Conservation (phyloP, 2,329 filamentous ascomycete species). For the Fusarium verticillioides region DNA sequence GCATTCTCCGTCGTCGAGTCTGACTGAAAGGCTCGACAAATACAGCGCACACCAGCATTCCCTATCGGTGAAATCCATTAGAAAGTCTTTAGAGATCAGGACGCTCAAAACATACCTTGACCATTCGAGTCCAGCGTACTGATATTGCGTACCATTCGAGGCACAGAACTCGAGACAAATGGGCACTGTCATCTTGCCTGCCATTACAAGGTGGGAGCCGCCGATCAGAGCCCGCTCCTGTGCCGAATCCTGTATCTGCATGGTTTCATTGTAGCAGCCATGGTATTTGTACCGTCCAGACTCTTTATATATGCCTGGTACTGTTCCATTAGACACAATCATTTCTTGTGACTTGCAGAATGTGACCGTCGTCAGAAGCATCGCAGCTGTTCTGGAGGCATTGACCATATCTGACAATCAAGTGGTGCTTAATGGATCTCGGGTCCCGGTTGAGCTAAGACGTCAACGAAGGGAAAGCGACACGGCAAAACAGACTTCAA, state of each 20-base stretch:
- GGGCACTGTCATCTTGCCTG: conserved; percentile 62
- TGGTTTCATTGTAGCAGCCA: conserved; percentile 71
- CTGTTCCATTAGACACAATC: conserved; percentile 10
- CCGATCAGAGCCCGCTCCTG: conserved; percentile 59
- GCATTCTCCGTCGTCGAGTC: conserved; percentile 61
- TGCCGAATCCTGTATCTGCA: conserved; percentile 54
- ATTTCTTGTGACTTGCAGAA: conserved; percentile 28
- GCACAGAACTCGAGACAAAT: conserved; percentile 64
- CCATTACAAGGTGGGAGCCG: conserved; percentile 53
- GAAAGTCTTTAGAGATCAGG: not conserved
- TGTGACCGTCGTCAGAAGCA: conserved; percentile 24
- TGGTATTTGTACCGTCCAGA: conserved; percentile 58
- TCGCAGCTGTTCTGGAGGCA: not conserved
- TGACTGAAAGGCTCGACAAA: conserved; percentile 58
- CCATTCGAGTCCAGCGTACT: conserved; percentile 67
- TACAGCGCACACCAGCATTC: conserved; percentile 70
- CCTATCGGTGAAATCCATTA: conserved; percentile 45
- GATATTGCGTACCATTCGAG: conserved; percentile 52
- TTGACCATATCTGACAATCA: not conserved
- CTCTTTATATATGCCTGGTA: conserved; percentile 49
- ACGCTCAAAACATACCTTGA: conserved; percentile 50
- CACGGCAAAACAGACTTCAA: not conserved
- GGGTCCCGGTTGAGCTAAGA: too few relatives aligned
- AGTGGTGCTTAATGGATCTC: not conserved
- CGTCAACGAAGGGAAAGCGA: not conserved